These are phyloP conservation scores for Capsicum pubescens DNA, from an alignment of 257 asterid species.

Conservation along the genomic window DNA sequence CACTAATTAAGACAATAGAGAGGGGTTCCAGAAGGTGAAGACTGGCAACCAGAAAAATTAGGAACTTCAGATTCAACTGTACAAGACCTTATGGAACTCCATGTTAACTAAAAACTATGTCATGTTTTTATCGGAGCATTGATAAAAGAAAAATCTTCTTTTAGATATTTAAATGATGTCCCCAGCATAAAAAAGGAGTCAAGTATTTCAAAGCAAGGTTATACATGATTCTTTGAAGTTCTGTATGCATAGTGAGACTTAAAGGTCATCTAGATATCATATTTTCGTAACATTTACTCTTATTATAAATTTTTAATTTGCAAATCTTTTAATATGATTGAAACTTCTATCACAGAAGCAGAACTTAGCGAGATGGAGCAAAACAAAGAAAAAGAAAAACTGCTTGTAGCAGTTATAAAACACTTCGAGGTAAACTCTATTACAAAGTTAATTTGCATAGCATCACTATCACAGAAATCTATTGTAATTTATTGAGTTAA, in stretches of 20 bases:
- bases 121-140: background rate
- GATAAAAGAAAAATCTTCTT: background rate
- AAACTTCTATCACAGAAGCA: background rate
- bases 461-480: background rate
- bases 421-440: background rate
- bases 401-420: background rate
- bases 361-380: conserved; percentile 11
- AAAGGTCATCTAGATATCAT: background rate
- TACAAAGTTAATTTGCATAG: background rate
- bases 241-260: background rate
- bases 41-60: background rate
- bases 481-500: no score
- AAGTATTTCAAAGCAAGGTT: background rate
- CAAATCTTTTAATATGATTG: background rate
- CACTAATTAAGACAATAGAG: background rate
- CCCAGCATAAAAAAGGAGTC: background rate
- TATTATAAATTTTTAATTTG: background rate
- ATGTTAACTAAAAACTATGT: background rate
- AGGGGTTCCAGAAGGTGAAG: background rate
- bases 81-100: background rate
- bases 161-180: background rate
- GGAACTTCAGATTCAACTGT: background rate
- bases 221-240: background rate
- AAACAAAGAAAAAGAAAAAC: background rate
- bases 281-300: background rate